These are phyloP conservation scores for Themeda triandra DNA, from an alignment of 176 grass and related monocot genomes.

Conservation along the genomic window DNA sequence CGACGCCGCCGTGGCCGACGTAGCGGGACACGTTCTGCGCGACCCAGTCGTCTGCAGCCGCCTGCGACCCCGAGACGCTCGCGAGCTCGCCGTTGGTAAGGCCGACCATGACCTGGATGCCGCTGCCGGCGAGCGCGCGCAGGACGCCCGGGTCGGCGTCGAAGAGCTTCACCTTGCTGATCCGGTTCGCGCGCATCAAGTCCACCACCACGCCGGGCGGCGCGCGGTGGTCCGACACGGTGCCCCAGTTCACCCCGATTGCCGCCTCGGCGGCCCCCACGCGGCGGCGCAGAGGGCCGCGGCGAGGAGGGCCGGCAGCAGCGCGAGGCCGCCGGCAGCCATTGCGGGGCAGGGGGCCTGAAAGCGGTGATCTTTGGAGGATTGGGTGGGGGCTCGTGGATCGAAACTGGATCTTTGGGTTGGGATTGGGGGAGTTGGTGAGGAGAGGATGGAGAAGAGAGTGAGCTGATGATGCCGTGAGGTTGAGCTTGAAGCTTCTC, in stretches of 20 bases:
- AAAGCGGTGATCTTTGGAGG: background rate
- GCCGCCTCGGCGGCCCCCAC: constrained; percentile 45
- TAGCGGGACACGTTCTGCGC: constrained; percentile 73
- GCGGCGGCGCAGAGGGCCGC: constrained; percentile 3
- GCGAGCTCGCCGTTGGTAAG: constrained; percentile 64
- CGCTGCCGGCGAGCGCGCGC: constrained; percentile 64
- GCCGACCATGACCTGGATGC: constrained; percentile 79
- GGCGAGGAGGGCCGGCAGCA: background rate
- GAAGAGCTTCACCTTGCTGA: constrained; percentile 82
- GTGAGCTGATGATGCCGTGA: background rate
- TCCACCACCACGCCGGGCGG: constrained; percentile 62
- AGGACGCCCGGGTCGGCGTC: constrained; percentile 55
- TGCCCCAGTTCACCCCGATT: constrained; percentile 91
- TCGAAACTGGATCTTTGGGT: background rate
- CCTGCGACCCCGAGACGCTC: constrained; percentile 42
- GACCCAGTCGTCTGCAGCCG: constrained; percentile 62
- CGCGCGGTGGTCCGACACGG: constrained; percentile 59
- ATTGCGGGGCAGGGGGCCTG: background rate
- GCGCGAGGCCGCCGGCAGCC: background rate
- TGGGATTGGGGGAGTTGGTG: background rate
- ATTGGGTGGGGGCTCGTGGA: background rate
- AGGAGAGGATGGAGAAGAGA: background rate
- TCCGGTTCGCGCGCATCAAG: constrained; percentile 68
- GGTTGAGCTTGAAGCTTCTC: background rate
- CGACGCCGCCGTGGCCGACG: constrained; percentile 60